phyloP scores from a whole-genome alignment of 768 basidiomycete species.

The Phlegmacium glaucopus region DNA sequence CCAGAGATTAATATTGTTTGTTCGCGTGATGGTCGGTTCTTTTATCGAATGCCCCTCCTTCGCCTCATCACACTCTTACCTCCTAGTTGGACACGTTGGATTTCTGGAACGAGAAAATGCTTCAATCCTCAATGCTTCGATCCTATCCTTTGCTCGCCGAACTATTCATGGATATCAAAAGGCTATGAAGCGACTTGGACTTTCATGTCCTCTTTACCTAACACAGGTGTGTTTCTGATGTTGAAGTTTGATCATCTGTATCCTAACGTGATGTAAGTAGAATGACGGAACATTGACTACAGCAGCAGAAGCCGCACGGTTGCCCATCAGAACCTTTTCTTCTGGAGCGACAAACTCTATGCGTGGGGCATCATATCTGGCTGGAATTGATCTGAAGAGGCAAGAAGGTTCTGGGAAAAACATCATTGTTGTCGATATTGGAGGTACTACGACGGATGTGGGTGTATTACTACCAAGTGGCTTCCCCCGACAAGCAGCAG shows the following conservation, averaged over 20 bases:
- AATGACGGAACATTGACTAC: slow-evolving; percentile 56
- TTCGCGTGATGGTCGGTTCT: slow-evolving; percentile 41
- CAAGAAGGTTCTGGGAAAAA: slow-evolving; percentile 15
- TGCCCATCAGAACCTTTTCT: slow-evolving; percentile 63
- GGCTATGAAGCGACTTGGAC: slow-evolving; percentile 44
- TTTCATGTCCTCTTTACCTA: slow-evolving; percentile 49
- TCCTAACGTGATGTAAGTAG: slow-evolving; percentile 15
- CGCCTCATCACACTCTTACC: neutral
- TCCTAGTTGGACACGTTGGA: slow-evolving; percentile 51
- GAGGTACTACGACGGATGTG: slow-evolving; percentile 65
- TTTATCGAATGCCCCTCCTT: neutral
- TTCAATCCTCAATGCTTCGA: slow-evolving; percentile 62
- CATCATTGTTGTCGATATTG: slow-evolving; percentile 65
- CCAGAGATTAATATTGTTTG: slow-evolving; percentile 45
- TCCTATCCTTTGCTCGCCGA: slow-evolving; percentile 53
- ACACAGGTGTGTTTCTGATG: slow-evolving; percentile 30
- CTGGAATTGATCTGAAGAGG: slow-evolving; percentile 29
- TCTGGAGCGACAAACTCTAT: slow-evolving; percentile 68
- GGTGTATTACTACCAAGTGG: slow-evolving; percentile 58
- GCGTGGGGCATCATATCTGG: slow-evolving; percentile 62
- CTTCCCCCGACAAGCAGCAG: slow-evolving; percentile 61
- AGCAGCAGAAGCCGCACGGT: slow-evolving; percentile 44
- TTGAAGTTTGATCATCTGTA: neutral
- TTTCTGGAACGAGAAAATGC: slow-evolving; percentile 68
- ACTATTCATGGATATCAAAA: slow-evolving; percentile 53